phyloP scores from a whole-genome alignment of 305 asterid species.

The Fraxinus ornus region DNA sequence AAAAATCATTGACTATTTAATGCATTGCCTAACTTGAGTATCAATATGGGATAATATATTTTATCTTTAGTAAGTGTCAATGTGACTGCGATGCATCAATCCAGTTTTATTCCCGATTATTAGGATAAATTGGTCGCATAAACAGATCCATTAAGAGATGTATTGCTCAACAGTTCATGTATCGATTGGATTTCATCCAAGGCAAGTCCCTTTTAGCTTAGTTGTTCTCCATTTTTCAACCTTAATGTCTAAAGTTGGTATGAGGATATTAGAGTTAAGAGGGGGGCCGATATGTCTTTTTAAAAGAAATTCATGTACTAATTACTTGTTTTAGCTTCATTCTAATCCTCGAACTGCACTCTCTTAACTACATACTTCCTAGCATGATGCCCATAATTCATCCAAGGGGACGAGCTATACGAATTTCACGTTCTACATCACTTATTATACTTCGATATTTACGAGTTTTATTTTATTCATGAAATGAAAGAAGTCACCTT shows the following conservation, averaged over 20 bases:
- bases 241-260: neutral
- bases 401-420: neutral
- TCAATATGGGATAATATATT: constrained; percentile 1
- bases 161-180: neutral
- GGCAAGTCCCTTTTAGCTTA: neutral
- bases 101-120: neutral
- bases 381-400: neutral
- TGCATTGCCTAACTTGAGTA: constrained; percentile 40
- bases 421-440: neutral
- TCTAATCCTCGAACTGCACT: neutral
- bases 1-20: constrained; percentile 31
- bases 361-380: neutral
- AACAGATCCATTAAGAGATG: neutral
- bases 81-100: neutral
- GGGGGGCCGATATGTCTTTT: neutral
- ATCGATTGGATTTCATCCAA: neutral
- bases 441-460: no score
- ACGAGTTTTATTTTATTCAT: neutral
- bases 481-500: neutral
- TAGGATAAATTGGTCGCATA: neutral
- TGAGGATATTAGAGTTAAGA: neutral
- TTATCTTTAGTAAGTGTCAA: constrained; percentile 5
- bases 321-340: neutral
- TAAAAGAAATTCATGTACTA: neutral
- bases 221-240: no score